phyloP scores from a whole-genome alignment of 2,329 filamentous ascomycete species.

The Fusarium tanahbumbuense region DNA sequence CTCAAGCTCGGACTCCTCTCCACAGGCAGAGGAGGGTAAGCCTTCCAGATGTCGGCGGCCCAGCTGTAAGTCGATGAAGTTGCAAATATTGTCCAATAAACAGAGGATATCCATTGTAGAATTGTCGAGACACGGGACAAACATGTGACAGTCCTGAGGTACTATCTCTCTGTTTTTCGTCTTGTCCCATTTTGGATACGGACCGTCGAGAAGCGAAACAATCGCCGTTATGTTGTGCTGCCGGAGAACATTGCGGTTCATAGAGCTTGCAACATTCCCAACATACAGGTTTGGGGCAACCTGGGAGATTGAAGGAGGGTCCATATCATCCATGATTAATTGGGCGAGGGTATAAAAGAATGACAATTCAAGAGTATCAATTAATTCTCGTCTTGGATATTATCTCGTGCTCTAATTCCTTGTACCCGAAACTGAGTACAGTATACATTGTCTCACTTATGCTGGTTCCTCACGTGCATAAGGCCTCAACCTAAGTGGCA shows the following conservation, averaged over 20 bases:
- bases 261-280: conserved; percentile 42
- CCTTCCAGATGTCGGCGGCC: background rate
- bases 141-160: conserved; percentile 38
- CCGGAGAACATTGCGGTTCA: conserved; percentile 36
- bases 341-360: background rate
- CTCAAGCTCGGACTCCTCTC: conserved; percentile 6
- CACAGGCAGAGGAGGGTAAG: background rate
- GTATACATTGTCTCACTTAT: conserved; percentile 24
- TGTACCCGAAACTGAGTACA: conserved; percentile 2
- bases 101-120: conserved; percentile 43
- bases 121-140: conserved; percentile 42
- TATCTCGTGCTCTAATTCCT: background rate
- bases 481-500: conserved; percentile 17
- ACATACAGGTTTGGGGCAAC: conserved; percentile 42
- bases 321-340: conserved; percentile 25
- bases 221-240: conserved; percentile 43
- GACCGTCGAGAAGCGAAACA: conserved; percentile 40
- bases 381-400: background rate
- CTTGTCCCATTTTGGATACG: conserved; percentile 34
- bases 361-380: background rate
- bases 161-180: conserved; percentile 40
- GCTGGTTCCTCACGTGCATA: conserved; percentile 28
- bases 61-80: conserved; percentile 44
- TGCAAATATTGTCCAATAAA: conserved; percentile 40
- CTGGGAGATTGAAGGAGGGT: conserved; percentile 37